These are phyloP conservation scores for Alternaria hordeiaustralica DNA, from an alignment of 2,329 filamentous ascomycete genomes.

Conservation along the genomic window DNA sequence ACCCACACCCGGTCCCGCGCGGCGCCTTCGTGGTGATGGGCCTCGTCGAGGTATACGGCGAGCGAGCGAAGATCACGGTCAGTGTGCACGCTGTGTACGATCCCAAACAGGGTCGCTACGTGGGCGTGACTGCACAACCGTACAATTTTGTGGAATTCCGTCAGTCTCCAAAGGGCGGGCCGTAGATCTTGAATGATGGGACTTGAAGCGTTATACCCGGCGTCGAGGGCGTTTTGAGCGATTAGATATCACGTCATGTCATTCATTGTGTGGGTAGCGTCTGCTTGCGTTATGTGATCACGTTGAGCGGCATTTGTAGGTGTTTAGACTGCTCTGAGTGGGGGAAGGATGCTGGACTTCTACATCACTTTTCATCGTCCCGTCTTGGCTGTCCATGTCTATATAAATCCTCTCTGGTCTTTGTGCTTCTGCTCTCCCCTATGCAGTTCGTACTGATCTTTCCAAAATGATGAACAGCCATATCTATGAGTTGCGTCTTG, in stretches of 20 bases:
- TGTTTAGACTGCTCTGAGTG: not conserved
- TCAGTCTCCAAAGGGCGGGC: slow-evolving; percentile 49
- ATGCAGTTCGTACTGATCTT: too few relatives aligned
- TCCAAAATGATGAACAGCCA: too few relatives aligned
- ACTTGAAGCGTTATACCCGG: slow-evolving; percentile 13
- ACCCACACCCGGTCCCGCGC: slow-evolving; percentile 46
- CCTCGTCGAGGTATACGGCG: slow-evolving; percentile 55
- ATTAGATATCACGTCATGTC: not conserved
- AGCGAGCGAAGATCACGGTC: slow-evolving; percentile 50
- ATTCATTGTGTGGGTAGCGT: slow-evolving; percentile 4
- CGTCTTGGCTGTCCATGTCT: too few relatives aligned
- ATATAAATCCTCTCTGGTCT: too few relatives aligned
- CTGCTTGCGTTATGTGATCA: not conserved
- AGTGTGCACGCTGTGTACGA: slow-evolving; percentile 56
- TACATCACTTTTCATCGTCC: too few relatives aligned
- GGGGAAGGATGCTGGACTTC: not conserved
- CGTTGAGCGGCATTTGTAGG: slow-evolving; percentile 1
- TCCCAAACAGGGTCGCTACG: slow-evolving; percentile 49
- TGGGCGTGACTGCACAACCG: slow-evolving; percentile 35
- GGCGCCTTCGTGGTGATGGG: slow-evolving; percentile 55
- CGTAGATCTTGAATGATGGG: not conserved
- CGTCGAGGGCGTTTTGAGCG: slow-evolving; percentile 4
- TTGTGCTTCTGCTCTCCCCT: too few relatives aligned
- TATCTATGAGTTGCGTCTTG: too few relatives aligned
- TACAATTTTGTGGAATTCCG: slow-evolving; percentile 37